These are phyloP conservation scores for Alopecurus myosuroides DNA, from an alignment of 176 grass and related monocot genomes.

Conservation along the genomic window DNA sequence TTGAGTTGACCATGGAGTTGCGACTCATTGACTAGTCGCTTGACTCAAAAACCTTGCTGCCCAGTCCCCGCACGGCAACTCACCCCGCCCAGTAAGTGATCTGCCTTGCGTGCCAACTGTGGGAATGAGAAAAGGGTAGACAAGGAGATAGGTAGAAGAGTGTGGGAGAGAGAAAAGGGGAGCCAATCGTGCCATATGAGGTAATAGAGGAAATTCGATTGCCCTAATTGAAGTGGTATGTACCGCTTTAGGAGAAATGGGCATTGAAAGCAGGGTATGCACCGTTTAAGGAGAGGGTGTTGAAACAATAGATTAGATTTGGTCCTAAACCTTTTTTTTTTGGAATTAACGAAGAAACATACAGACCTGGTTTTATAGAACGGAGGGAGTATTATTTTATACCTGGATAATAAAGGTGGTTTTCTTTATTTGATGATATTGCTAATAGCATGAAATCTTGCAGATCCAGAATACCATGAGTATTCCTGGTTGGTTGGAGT, in stretches of 20 bases:
- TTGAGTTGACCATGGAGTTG: too few species aligned
- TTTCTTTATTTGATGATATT: constrained; percentile 7
- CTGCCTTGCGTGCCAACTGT: background rate
- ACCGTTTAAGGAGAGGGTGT: background rate
- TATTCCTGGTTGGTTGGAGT: background rate
- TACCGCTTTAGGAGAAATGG: background rate
- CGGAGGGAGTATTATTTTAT: background rate
- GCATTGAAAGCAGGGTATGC: background rate
- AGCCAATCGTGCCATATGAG: background rate
- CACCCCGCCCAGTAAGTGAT: background rate
- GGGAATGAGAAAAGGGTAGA: background rate
- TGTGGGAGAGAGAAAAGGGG: background rate
- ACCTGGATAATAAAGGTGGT: background rate
- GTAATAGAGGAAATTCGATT: background rate
- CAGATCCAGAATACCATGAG: background rate
- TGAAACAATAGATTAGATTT: background rate
- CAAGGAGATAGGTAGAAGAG: background rate
- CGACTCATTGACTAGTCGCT: too few species aligned
- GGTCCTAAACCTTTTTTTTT: background rate
- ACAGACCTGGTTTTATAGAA: background rate
- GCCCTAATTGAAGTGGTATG: background rate
- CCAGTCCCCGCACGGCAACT: background rate
- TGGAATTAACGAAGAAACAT: background rate
- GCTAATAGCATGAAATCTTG: background rate
- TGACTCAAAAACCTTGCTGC: background rate